A percentile compares a stretch with the other conserved stretches of the same genome.
phyloP scores from a whole-genome alignment of 768 basidiomycete genomes.

The Coprinellus micaceus region DNA sequence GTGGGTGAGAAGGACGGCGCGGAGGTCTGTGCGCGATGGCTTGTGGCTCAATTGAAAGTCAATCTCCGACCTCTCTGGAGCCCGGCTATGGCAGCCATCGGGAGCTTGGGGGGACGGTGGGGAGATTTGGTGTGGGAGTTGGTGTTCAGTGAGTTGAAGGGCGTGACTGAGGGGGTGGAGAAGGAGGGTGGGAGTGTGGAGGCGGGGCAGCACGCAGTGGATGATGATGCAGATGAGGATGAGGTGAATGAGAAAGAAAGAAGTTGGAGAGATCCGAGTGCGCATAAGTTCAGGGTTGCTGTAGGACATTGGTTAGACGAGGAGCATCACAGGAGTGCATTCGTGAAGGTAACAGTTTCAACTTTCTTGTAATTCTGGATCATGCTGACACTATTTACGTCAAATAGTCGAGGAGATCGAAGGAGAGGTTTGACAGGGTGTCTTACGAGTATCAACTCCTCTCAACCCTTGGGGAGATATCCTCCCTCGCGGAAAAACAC shows the following conservation, averaged over 20 bases:
- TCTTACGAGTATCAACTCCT: conserved; percentile 85
- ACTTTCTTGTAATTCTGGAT: neutral
- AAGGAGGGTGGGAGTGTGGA: conserved; percentile 1
- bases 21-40: conserved; percentile 67
- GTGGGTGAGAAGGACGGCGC: conserved; percentile 57
- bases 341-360: conserved; percentile 32
- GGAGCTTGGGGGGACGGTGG: conserved; percentile 48
- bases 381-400: neutral
- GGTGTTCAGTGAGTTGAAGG: conserved; percentile 60
- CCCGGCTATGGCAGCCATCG: conserved; percentile 68
- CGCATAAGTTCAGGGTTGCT: conserved; percentile 52
- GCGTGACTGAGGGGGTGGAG: conserved; percentile 15
- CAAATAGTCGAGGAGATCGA: conserved; percentile 27
- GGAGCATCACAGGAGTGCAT: conserved; percentile 21
- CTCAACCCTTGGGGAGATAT: conserved; percentile 59
- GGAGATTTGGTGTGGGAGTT: conserved; percentile 70
- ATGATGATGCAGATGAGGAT: conserved; percentile 6
- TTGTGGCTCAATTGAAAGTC: conserved; percentile 88
- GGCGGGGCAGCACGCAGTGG: conserved; percentile 3
- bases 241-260: conserved; percentile 66
- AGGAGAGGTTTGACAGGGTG: conserved; percentile 64
- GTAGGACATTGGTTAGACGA: conserved; percentile 48
- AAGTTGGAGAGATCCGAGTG: conserved; percentile 75
- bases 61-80: conserved; percentile 90
- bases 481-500: conserved; percentile 78